phyloP scores from a whole-genome alignment of 441 rosid genomes.

The Bruguiera hainesii region DNA sequence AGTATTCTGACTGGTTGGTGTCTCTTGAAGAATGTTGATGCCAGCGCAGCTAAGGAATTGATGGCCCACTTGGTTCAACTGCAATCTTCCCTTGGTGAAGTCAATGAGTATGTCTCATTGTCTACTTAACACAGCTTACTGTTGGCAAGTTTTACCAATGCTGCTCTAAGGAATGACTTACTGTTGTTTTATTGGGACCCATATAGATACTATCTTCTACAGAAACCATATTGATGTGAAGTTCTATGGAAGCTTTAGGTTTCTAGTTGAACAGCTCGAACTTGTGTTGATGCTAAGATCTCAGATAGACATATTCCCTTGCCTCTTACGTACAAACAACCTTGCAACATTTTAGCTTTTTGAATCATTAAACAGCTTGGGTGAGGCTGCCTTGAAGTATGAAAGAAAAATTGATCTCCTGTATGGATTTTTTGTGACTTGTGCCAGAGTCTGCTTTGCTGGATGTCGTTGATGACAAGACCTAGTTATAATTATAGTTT shows the following conservation, averaged over 20 bases:
- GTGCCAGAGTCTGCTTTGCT: too few species aligned
- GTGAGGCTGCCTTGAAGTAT: neutral
- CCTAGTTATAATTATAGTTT: too few species aligned
- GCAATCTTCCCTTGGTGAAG: constrained; percentile 74
- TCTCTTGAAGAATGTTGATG: constrained; percentile 79
- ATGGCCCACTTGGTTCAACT: constrained; percentile 81
- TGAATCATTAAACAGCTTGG: neutral
- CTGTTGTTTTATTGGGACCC: neutral
- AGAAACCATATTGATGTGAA: too few species aligned
- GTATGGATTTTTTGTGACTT: neutral
- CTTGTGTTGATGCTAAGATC: too few species aligned
- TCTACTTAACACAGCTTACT: constrained; percentile 1
- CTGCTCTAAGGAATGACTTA: constrained; percentile 4
- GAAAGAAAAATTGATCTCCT: neutral
- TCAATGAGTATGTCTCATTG: constrained; percentile 55
- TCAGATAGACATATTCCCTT: too few species aligned
- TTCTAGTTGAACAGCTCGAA: too few species aligned
- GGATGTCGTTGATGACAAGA: too few species aligned
- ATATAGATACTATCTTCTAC: too few species aligned
- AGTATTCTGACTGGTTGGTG: constrained; percentile 21
- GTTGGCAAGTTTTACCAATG: neutral
- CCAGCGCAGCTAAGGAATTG: constrained; percentile 82
- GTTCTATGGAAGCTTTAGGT: too few species aligned
- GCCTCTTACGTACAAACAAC: too few species aligned
- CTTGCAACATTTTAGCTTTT: too few species aligned